These are phyloP conservation scores for Nakazawaea ambrosiae DNA, from an alignment of 805 yeast genomes.

Conservation along the genomic window DNA sequence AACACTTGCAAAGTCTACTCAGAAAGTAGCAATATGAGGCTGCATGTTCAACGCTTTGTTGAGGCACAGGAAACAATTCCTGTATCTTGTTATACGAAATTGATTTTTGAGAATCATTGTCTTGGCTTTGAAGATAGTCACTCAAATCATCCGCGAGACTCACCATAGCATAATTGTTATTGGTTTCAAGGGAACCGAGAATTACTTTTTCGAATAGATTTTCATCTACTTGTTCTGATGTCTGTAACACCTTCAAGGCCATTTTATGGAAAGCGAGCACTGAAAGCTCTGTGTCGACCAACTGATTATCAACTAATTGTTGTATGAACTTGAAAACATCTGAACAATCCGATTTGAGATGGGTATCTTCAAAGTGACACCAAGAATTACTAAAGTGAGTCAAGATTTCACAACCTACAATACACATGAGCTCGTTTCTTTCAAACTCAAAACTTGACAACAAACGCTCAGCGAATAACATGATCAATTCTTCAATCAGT, in stretches of 20 bases:
- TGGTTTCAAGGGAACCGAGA: too few species aligned
- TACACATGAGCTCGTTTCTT: conserved; percentile 31
- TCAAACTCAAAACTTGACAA: conserved; percentile 25
- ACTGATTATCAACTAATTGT: conserved; percentile 29
- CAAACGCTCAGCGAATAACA: conserved; percentile 27
- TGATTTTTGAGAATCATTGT: conserved; percentile 17
- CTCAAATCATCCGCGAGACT: too few species aligned
- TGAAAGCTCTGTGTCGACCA: conserved; percentile 30
- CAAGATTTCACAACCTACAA: conserved; percentile 27
- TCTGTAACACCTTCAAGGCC: background rate
- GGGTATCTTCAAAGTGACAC: conserved; percentile 16
- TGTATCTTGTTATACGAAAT: conserved; percentile 25
- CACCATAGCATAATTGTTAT: too few species aligned
- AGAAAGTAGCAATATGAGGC: conserved; percentile 32
- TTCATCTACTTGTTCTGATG: background rate
- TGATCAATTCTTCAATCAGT: conserved; percentile 17
- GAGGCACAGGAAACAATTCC: conserved; percentile 26
- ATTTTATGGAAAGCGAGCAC: background rate
- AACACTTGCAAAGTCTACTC: conserved; percentile 22
- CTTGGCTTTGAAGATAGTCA: too few species aligned
- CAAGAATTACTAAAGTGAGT: conserved; percentile 21
- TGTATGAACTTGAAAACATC: conserved; percentile 43
- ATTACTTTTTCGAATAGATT: too few species aligned
- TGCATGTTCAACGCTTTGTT: conserved; percentile 29
- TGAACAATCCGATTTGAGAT: conserved; percentile 31